Base-by-base conservation (phyloP, 352 stramenopile genomes). In the Aphanomyces stellatus region DNA sequence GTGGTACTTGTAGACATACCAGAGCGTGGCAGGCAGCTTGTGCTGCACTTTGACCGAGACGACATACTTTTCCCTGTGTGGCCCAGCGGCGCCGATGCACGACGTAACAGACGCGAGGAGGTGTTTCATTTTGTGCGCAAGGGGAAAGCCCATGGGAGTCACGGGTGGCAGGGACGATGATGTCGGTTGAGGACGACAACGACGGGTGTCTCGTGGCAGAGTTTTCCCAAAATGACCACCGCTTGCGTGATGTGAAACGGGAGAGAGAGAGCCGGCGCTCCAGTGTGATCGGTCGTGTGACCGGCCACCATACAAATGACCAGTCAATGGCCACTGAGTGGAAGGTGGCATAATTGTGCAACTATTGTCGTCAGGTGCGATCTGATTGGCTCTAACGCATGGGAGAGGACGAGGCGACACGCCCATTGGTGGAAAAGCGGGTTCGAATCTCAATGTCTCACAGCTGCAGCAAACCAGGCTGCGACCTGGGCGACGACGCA, bases 1-100 rank as follows among this genome's bases (percentile, higher is more conserved):
- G 22, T 67, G 60, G 30, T 33, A 28, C 49, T 67, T 67, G 49
- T 67, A 67, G 10, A 34, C 42, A 33, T 67, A 67, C 60, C 60
- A 67, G n/a, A 67, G 41, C 15, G 37, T 51, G 33, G 25, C 31
- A 8, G 49, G 49, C 49, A 57, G 49, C 19, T 57, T 57, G 27
- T 65, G 28, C 15, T 25, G 6, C 0, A 40, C 31, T 34, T 46
- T 56, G 43, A 67, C 60, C 22, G 40, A 67, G 10, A 67, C 60
- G 8, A 67, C 60, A 33, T 67, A 67, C 28, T 51, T 49, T 31
- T 67, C 60, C 22, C 48, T 6, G 19, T 35, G 13, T 34, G 49
- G 25, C 30, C 19, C 49, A 11, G 25, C 19, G 33, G 37, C 60
- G 34, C 60, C 60, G n/a, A 67, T 67, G 60, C 60, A 67, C 25